Conservation (phyloP, 805 yeast species). For the Nematodospora valgi region DNA sequence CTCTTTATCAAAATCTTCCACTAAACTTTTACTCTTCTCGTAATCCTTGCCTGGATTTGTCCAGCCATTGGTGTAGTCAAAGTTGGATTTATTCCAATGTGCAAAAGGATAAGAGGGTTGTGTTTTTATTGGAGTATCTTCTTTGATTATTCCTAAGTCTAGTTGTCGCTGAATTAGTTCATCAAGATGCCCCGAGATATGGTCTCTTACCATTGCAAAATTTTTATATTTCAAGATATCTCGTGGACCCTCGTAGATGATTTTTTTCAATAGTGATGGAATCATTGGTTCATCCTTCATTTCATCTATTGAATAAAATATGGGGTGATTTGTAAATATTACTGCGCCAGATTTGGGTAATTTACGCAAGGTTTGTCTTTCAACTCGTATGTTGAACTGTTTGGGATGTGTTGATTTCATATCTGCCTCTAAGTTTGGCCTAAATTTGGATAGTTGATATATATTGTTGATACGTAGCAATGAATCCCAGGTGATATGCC, state of each 20-base stretch:
- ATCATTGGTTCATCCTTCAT: constrained; percentile 77
- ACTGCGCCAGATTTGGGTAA: constrained; percentile 64
- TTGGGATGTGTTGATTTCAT: constrained; percentile 39
- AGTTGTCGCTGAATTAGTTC: constrained; percentile 54
- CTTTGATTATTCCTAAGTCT: constrained; percentile 50
- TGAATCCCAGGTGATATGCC: constrained; percentile 76
- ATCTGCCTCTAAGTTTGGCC: constrained; percentile 27
- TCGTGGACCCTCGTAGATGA: constrained; percentile 64
- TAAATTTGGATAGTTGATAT: constrained; percentile 49
- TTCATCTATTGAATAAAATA: constrained; percentile 75
- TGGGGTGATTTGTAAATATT: constrained; percentile 72
- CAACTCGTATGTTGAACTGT: constrained; percentile 66
- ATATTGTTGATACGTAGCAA: constrained; percentile 54
- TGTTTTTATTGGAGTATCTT: constrained; percentile 57
- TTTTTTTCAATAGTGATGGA: constrained; percentile 67
- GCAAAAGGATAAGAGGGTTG: constrained; percentile 65
- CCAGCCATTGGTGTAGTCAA: constrained; percentile 39
- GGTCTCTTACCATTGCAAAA: constrained; percentile 57
- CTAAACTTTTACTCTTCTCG: constrained; percentile 11
- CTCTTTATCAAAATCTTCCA: constrained; percentile 4
- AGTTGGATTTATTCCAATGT: constrained; percentile 45
- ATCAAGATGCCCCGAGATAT: constrained; percentile 56
- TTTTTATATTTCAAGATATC: constrained; percentile 62
- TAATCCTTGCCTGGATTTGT: constrained; percentile 30
- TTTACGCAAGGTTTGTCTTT: constrained; percentile 67